Percentiles rank a stretch among this genome's conserved stretches.
phyloP scores from a whole-genome alignment of 192 early-diverging fungal species.

The Rhizoclosmatium sp. region DNA sequence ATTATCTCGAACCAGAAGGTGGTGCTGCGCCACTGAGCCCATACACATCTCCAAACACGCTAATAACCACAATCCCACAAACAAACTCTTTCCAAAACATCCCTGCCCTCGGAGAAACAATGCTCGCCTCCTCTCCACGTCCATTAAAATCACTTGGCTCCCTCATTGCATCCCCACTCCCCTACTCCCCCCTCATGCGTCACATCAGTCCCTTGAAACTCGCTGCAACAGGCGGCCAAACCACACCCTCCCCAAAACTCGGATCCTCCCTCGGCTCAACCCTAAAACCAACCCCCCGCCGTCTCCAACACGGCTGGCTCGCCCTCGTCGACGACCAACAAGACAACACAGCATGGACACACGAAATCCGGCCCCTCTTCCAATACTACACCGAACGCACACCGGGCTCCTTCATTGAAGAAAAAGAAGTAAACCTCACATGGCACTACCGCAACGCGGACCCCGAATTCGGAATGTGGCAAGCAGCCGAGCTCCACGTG shows the following conservation, averaged over 20 bases:
- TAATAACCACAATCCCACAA: not conserved
- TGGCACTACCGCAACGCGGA: conserved; percentile 97
- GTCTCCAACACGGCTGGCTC: conserved; percentile 80
- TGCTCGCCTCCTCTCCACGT: conserved; percentile 5
- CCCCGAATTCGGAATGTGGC: conserved; percentile 93
- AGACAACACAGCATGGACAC: conserved; percentile 85
- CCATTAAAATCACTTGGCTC: conserved; percentile 17
- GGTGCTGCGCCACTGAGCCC: conserved; percentile 34
- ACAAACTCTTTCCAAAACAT: not conserved
- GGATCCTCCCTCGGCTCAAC: not conserved
- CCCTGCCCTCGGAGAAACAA: conserved; percentile 21
- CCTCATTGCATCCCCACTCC: conserved; percentile 11
- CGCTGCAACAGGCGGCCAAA: not conserved
- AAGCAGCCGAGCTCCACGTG: conserved; percentile 96
- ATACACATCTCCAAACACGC: not conserved
- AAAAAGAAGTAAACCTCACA: conserved; percentile 98
- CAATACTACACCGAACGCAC: conserved; percentile 98
- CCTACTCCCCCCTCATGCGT: conserved; percentile 31
- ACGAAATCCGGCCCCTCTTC: conserved; percentile 92
- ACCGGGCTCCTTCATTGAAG: conserved; percentile 96
- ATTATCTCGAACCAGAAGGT: conserved; percentile 58
- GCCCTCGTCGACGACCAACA: conserved; percentile 74
- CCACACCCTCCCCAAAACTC: not conserved
- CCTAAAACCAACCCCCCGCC: conserved; percentile 35
- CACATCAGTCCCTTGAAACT: conserved; percentile 4